Evolutionary conservation across 352 stramenopile genomes (phyloP).

Genomic region (Globisporangium splendens): DNA sequence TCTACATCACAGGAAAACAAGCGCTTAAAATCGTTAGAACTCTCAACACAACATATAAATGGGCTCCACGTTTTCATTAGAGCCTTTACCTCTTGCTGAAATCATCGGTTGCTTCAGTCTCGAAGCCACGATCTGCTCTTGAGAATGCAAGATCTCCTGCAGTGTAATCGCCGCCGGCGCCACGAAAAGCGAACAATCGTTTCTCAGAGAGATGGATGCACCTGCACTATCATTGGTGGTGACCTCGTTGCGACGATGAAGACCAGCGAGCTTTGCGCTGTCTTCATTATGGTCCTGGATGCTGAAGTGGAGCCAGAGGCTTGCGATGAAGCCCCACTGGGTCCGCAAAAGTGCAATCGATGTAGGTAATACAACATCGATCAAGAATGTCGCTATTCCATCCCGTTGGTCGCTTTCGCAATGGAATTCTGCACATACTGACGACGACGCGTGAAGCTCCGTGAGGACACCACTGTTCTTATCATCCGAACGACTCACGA

Average conservation of each 20-base stretch:
- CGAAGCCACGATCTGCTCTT: background rate
- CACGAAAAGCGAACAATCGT: slow-evolving; percentile 2
- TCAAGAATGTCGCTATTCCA: slow-evolving; percentile 5
- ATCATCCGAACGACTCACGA: slow-evolving; percentile 3
- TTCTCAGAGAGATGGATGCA: background rate
- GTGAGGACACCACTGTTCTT: background rate
- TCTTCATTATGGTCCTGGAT: background rate
- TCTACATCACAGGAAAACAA: background rate
- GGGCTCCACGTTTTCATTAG: background rate
- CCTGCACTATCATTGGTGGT: background rate
- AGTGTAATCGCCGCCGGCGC: slow-evolving; percentile 3
- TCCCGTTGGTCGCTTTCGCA: background rate
- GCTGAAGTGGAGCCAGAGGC: slow-evolving; percentile 17
- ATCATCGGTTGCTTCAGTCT: background rate
- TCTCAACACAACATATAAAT: background rate
- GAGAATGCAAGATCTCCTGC: background rate
- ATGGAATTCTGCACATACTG: slow-evolving; percentile 1
- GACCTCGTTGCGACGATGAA: background rate
- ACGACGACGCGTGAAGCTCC: slow-evolving; percentile 7
- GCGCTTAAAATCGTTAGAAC: background rate
- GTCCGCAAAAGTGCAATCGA: slow-evolving; percentile 8
- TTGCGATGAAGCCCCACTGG: background rate
- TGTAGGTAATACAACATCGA: slow-evolving; percentile 5
- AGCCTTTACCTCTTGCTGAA: slow-evolving; percentile 5
- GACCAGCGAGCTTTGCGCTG: too few species aligned